Evolutionary conservation across 257 asterid genomes (phyloP).

Genomic region (Petunia axillaris): DNA sequence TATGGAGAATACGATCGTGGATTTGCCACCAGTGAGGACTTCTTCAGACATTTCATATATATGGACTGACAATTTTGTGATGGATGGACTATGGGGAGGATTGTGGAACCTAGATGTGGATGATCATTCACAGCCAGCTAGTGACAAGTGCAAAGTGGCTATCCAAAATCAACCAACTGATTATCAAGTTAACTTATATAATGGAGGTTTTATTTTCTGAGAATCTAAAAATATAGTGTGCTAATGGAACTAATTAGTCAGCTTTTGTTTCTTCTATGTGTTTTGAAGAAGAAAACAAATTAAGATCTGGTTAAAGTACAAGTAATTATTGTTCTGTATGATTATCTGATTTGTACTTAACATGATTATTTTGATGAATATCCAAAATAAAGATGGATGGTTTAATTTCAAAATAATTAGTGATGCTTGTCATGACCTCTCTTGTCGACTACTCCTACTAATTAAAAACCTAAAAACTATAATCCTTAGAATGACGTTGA

Average conservation of each 20-base stretch:
- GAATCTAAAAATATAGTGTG: neutral
- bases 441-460: too few species aligned
- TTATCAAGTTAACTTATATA: slow-evolving; percentile 27
- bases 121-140: slow-evolving; percentile 6
- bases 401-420: neutral
- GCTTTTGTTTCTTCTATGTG: neutral
- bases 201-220: slow-evolving; percentile 44
- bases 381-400: neutral
- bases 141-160: slow-evolving; percentile 36
- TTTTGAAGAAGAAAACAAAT: neutral
- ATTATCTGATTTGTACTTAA: neutral
- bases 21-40: neutral
- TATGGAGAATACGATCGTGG: slow-evolving; percentile 7
- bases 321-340: neutral
- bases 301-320: neutral
- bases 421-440: neutral
- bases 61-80: slow-evolving; percentile 37
- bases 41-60: slow-evolving; percentile 14
- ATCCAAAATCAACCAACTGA: slow-evolving; percentile 41
- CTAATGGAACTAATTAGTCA: neutral
- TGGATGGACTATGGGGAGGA: slow-evolving; percentile 54
- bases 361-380: slow-evolving; percentile 18
- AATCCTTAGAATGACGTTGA: too few species aligned
- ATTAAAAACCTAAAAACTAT: too few species aligned
- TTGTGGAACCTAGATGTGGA: slow-evolving; percentile 53